Conservation (phyloP, 2,329 filamentous ascomycete genomes). For the Ceratocystis diversiconidia region DNA sequence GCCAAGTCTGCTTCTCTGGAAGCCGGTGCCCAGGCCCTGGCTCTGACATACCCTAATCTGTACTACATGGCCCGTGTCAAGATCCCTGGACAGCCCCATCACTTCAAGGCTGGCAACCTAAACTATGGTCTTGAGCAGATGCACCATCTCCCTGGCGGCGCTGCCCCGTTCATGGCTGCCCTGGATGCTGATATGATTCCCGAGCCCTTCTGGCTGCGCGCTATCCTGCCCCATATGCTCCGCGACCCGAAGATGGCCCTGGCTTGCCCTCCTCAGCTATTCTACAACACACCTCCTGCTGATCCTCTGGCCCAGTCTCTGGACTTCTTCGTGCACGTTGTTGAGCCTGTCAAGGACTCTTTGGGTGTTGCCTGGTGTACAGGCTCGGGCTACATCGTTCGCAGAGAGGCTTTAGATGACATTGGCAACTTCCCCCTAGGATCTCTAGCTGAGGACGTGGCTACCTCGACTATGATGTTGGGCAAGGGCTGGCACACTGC, state of each 20-base stretch:
- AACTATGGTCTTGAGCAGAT: conserved; percentile 43
- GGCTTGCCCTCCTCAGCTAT: conserved; percentile 47
- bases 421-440: conserved; percentile 49
- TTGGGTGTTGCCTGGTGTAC: conserved; percentile 47
- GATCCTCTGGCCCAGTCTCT: conserved; percentile 46
- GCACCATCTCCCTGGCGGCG: conserved; percentile 37
- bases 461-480: conserved; percentile 43
- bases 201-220: conserved; percentile 44
- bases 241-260: conserved; percentile 42
- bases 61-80: conserved; percentile 40
- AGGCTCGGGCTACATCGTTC: conserved; percentile 47
- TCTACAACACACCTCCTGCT: conserved; percentile 46
- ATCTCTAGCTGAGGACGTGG: conserved; percentile 46
- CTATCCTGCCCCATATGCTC: conserved; percentile 45
- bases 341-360: conserved; percentile 37
- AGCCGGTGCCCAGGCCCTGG: conserved; percentile 27
- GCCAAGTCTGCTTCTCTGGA: conserved; percentile 33
- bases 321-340: conserved; percentile 43
- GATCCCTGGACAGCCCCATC: conserved; percentile 34
- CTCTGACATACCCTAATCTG: conserved; percentile 33
- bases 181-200: conserved; percentile 57
- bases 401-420: conserved; percentile 43
- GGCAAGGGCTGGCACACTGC: conserved; percentile 48
- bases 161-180: conserved; percentile 45
- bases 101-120: conserved; percentile 52